Percentiles rank a stretch among this genome's conserved stretches.
These are phyloP conservation scores for Agastache rugosa DNA, from an alignment of 257 asterid genomes.

Conservation along the genomic window DNA sequence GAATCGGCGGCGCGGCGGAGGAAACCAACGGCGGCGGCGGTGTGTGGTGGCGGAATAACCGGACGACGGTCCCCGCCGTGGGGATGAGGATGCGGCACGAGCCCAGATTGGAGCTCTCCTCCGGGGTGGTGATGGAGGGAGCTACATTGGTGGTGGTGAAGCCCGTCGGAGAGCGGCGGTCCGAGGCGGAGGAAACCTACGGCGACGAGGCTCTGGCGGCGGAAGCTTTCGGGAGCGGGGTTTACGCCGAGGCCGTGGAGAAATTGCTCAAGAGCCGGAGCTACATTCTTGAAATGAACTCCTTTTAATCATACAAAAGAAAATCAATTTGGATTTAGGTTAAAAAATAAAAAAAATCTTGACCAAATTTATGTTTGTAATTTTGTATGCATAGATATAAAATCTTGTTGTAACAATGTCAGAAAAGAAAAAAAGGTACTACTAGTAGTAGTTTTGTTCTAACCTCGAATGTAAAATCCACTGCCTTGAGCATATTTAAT, in stretches of 20 bases:
- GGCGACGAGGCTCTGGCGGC: slow-evolving; percentile 54
- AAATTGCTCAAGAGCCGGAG: slow-evolving; percentile 57
- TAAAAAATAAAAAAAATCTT: background rate
- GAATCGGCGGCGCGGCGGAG: slow-evolving; percentile 40
- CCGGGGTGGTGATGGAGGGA: slow-evolving; percentile 56
- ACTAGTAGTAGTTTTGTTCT: background rate
- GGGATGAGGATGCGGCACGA: slow-evolving; percentile 72
- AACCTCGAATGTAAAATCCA: background rate
- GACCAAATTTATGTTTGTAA: slow-evolving; percentile 3
- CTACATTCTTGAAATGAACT: slow-evolving; percentile 74
- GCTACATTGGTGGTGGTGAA: slow-evolving; percentile 69
- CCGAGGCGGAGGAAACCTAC: slow-evolving; percentile 50
- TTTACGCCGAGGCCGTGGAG: slow-evolving; percentile 54
- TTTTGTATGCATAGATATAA: slow-evolving; percentile 12
- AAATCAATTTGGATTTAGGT: no score
- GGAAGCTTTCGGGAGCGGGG: slow-evolving; percentile 52
- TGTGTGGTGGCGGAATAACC: slow-evolving; percentile 60
- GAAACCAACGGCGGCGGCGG: slow-evolving; percentile 37
- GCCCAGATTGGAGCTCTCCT: slow-evolving; percentile 49
- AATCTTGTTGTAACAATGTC: slow-evolving; percentile 9
- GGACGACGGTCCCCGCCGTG: slow-evolving; percentile 68
- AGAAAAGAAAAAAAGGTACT: background rate
- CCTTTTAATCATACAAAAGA: slow-evolving; percentile 40
- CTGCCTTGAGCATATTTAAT: background rate
- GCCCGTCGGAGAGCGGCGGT: slow-evolving; percentile 39